Percentiles rank a stretch among this genome's conserved stretches.
Evolutionary conservation across 2,329 filamentous ascomycete genomes (phyloP).

Genomic region (Diplodia seriata): DNA sequence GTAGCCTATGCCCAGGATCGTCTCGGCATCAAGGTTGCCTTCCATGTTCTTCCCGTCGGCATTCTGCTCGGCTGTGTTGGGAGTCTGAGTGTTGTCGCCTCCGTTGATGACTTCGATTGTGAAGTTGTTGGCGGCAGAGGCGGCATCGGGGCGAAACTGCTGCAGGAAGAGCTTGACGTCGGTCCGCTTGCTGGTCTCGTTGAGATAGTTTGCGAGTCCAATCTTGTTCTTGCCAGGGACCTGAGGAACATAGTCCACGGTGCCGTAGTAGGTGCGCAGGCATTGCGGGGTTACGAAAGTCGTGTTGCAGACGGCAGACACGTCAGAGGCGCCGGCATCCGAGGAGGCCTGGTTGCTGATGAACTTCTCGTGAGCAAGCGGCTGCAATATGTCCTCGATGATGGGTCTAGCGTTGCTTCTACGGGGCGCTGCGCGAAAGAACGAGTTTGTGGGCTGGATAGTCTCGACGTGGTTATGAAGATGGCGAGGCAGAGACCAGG

Average conservation of each 20-base stretch:
- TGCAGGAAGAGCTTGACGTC: constrained; percentile 33
- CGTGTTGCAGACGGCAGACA: constrained; percentile 46
- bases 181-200: constrained; percentile 53
- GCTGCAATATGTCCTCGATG: not conserved
- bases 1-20: constrained; percentile 62
- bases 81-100: constrained; percentile 31
- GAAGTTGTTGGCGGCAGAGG: constrained; percentile 30
- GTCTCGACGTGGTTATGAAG: constrained; percentile 65
- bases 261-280: constrained; percentile 52
- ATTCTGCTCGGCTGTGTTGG: constrained; percentile 33
- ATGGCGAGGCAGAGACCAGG: constrained; percentile 65
- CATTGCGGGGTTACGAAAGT: constrained; percentile 52
- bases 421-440: constrained; percentile 52
- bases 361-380: constrained; percentile 1
- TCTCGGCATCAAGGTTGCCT: constrained; percentile 61
- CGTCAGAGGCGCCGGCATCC: constrained; percentile 24
- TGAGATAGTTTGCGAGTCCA: constrained; percentile 58
- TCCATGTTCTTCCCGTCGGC: constrained; percentile 31
- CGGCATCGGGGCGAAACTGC: constrained; percentile 34
- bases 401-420: constrained; percentile 37
- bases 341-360: not conserved
- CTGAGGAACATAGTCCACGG: constrained; percentile 52
- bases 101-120: constrained; percentile 34
- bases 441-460: constrained; percentile 67
- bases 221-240: constrained; percentile 54